These are phyloP conservation scores for Sporothrix sp. DNA, from an alignment of 2,329 filamentous ascomycete species.

Conservation along the genomic window DNA sequence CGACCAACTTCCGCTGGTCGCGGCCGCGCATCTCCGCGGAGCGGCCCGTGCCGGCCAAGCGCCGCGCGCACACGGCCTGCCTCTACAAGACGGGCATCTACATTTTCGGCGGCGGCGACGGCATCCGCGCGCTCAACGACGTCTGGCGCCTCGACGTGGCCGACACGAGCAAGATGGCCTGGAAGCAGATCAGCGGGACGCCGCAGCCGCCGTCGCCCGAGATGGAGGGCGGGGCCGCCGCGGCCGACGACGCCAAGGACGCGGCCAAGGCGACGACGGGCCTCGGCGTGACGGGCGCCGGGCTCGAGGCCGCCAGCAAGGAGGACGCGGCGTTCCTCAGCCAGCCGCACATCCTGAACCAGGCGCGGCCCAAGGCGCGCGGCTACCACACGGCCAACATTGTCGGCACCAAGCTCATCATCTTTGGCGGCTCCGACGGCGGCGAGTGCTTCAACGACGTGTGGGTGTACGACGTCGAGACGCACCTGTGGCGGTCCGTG, in stretches of 20 bases:
- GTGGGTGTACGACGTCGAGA: slow-evolving; percentile 62
- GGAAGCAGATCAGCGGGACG: slow-evolving; percentile 48
- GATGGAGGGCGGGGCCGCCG: not conserved
- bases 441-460: slow-evolving; percentile 65
- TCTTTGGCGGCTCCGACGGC: slow-evolving; percentile 60
- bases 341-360: slow-evolving; percentile 4
- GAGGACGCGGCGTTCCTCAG: slow-evolving; percentile 16
- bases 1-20: slow-evolving; percentile 57
- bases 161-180: slow-evolving; percentile 57
- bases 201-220: slow-evolving; percentile 23
- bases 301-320: not conserved
- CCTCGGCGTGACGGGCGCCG: slow-evolving; percentile 4
- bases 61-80: slow-evolving; percentile 61
- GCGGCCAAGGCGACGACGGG: not conserved
- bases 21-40: slow-evolving; percentile 52
- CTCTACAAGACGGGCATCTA: slow-evolving; percentile 62
- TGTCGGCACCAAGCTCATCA: slow-evolving; percentile 62
- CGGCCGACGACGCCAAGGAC: not conserved
- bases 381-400: slow-evolving; percentile 67
- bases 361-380: slow-evolving; percentile 47
- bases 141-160: slow-evolving; percentile 63
- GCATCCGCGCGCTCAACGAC: slow-evolving; percentile 59
- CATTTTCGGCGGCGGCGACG: slow-evolving; percentile 62
- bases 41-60: slow-evolving; percentile 43
- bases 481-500: slow-evolving; percentile 49